These are phyloP conservation scores for Scedosporium boydii DNA, from an alignment of 2,329 filamentous ascomycete species.

Conservation along the genomic window DNA sequence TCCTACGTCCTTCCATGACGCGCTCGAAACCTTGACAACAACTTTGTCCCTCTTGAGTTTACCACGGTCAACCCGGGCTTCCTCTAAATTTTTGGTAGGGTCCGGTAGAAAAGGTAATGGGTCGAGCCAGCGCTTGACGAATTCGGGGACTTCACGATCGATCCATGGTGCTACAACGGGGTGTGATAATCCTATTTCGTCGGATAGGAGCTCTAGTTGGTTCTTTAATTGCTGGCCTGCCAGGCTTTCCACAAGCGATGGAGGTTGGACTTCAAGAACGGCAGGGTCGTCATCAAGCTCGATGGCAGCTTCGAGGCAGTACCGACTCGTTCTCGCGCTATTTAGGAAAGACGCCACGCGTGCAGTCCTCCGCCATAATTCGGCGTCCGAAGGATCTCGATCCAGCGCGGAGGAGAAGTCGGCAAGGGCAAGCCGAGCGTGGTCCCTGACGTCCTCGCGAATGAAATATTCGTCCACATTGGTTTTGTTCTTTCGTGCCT, in stretches of 20 bases:
- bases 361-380: constrained; percentile 52
- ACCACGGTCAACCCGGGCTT: neutral
- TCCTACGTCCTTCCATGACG: constrained; percentile 6
- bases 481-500: constrained; percentile 21
- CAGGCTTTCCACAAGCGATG: constrained; percentile 52
- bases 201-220: constrained; percentile 41
- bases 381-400: constrained; percentile 57
- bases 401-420: constrained; percentile 52
- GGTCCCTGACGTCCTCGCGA: constrained; percentile 24
- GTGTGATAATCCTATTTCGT: constrained; percentile 48
- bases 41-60: neutral
- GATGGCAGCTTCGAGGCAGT: constrained; percentile 56
- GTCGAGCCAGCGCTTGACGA: constrained; percentile 46
- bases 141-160: constrained; percentile 38
- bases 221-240: constrained; percentile 53
- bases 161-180: constrained; percentile 50
- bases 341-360: constrained; percentile 49
- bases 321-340: constrained; percentile 47
- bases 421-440: constrained; percentile 38
- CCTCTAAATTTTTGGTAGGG: constrained; percentile 28
- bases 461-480: constrained; percentile 22
- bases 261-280: constrained; percentile 51
- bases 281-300: constrained; percentile 59
- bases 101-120: constrained; percentile 54
- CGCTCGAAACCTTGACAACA: neutral